Conservation (phyloP, 176 grass and related monocot genomes). For the Miscanthus lutarioriparius region DNA sequence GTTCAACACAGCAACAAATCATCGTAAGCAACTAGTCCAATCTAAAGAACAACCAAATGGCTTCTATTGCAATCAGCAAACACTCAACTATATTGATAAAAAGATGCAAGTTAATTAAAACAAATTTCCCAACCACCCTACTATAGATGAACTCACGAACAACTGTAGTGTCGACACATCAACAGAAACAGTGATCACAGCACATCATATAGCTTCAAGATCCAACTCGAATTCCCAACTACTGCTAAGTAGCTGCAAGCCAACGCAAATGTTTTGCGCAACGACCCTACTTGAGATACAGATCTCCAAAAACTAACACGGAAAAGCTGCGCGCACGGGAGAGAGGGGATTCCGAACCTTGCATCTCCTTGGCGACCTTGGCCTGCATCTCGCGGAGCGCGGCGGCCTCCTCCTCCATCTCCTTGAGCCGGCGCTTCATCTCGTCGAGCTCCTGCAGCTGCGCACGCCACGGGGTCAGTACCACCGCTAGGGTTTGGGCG, state of each 20-base stretch:
- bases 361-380: conserved; percentile 82
- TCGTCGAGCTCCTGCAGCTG: conserved; percentile 76
- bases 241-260: not conserved
- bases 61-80: not conserved
- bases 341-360: conserved; percentile 41
- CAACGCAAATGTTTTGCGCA: not conserved
- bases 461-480: conserved; percentile 7
- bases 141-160: too few relatives aligned
- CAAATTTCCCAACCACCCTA: not conserved
- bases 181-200: not conserved
- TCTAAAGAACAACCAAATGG: not conserved
- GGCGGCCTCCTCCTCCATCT: conserved; percentile 83
- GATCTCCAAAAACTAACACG: not conserved
- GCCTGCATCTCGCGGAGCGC: conserved; percentile 86
- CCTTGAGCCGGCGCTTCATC: conserved; percentile 85
- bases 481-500: conserved; percentile 37
- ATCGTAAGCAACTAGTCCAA: not conserved
- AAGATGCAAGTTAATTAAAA: not conserved
- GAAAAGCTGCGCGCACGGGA: not conserved
- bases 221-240: not conserved
- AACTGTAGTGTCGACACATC: not conserved
- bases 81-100: too few relatives aligned
- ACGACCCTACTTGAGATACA: not conserved
- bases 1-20: not conserved
- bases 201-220: not conserved